Evolutionary conservation across 1,284 basidiomycete species (phyloP), one percentile per base, ranked within the genome.

Genomic region (Phlebopus sp.): DNA sequence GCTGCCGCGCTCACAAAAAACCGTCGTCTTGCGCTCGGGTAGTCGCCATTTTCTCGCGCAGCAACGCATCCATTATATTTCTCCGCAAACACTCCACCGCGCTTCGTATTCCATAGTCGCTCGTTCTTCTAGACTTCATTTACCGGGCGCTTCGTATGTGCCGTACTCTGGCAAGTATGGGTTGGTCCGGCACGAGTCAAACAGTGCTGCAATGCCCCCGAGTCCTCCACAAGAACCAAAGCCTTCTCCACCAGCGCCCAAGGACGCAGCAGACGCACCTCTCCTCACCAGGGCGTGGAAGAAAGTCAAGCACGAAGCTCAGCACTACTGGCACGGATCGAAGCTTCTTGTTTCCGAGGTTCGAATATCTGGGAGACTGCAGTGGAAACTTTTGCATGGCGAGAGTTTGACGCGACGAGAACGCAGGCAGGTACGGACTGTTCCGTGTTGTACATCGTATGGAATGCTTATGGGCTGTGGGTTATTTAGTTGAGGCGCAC

Each of bases 311-410:
- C 91, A 97, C 61, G 96, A 98, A 69, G 94, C 86, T 0, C 80
- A 83, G 50, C 97, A 99, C 67, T 99, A 99, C 68, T 99, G 96
- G 95, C 87, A 94, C 58, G 96, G 97, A 13, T 83, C 92, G 6
- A 97, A 97, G 67, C 81, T 99, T 8, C 78, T 99, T 31, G 94
- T 91, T 8, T 93, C 94, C 42, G 97, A 99, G 71, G 90, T 98
- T 54, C 81, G 87, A 55, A 97, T 99, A 59, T 93, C 91, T 21
- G 75, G 80, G 6, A 81, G 95, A 56, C 77, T 99, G 31, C 88
- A 97, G 59, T 90, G 88, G 78, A 92, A 96, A 72, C 84, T 99
- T 46, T 72, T 99, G 21, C 88, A 95, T 48, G 96, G 97, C 32
- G 92, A 94, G 55, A 83, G 78, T 45, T 70, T 99, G 64, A 99